Evolutionary conservation across 2,329 filamentous ascomycete species (phyloP).

Genomic region (Colletotrichum cordylinicola): DNA sequence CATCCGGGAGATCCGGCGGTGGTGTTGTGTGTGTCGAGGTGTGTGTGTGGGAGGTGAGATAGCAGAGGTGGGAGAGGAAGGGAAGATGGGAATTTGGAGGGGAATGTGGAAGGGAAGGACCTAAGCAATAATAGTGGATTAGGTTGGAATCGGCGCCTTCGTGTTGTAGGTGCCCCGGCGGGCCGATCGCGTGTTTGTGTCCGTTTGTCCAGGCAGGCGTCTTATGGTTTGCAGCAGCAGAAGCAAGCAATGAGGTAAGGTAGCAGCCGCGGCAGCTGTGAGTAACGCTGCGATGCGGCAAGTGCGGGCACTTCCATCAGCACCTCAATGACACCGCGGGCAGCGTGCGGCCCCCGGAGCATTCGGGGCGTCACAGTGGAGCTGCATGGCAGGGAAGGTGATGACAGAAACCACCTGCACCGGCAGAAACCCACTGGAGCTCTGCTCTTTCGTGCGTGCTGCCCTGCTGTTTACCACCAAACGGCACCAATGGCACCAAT

Average conservation of each 20-base stretch:
- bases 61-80: neutral
- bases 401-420: constrained; percentile 3
- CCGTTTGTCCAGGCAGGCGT: neutral
- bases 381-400: constrained; percentile 8
- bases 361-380: neutral
- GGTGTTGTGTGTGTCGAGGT: neutral
- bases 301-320: neutral
- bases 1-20: constrained; percentile 37
- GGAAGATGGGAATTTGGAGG: neutral
- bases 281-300: neutral
- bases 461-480: neutral
- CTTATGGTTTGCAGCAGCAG: neutral
- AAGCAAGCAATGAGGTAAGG: neutral
- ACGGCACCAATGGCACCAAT: neutral
- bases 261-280: neutral
- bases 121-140: neutral
- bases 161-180: neutral
- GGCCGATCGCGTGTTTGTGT: neutral
- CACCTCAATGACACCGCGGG: neutral
- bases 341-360: neutral
- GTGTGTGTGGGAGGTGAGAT: neutral
- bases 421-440: neutral
- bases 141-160: neutral
- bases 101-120: neutral
- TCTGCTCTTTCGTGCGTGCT: neutral